phyloP scores from a whole-genome alignment of 164 flowering plant species.

The Sextonia rubra region DNA sequence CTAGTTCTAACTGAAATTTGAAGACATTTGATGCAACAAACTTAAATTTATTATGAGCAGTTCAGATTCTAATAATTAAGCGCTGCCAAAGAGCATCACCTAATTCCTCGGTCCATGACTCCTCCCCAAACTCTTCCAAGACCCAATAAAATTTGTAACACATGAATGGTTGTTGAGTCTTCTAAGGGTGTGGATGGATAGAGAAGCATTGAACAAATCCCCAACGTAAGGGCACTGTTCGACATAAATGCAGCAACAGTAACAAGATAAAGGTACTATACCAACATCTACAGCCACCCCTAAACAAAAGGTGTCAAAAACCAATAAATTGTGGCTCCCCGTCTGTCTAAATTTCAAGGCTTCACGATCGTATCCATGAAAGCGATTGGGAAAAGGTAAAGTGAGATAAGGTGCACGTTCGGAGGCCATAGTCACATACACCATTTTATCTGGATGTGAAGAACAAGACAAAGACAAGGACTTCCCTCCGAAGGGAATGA shows the following conservation, averaged over 20 bases:
- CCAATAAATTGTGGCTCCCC: background rate
- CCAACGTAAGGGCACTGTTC: constrained; percentile 22
- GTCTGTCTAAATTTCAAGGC: constrained; percentile 2
- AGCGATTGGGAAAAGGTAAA: constrained; percentile 15
- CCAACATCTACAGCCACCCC: constrained; percentile 8
- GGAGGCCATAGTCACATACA: constrained; percentile 27
- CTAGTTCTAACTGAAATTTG: too few relatives aligned
- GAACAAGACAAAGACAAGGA: constrained; percentile 22
- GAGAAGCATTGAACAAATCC: constrained; percentile 4
- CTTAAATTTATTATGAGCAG: too few relatives aligned
- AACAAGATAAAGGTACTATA: constrained; percentile 23
- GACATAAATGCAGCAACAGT: constrained; percentile 35
- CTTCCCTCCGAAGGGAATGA: constrained; percentile 17
- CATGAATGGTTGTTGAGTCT: constrained; percentile 4
- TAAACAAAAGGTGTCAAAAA: constrained; percentile 9
- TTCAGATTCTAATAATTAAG: too few relatives aligned
- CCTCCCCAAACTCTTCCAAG: background rate
- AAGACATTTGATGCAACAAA: too few relatives aligned
- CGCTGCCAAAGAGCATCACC: too few relatives aligned
- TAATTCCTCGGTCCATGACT: too few relatives aligned
- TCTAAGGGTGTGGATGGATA: constrained; percentile 3
- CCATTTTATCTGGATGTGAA: constrained; percentile 14
- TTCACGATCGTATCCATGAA: constrained; percentile 22
- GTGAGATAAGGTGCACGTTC: constrained; percentile 7
- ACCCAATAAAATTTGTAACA: background rate